Evolutionary conservation across 768 basidiomycete species (phyloP).

Genomic region (Rhizopogon vulgaris): DNA sequence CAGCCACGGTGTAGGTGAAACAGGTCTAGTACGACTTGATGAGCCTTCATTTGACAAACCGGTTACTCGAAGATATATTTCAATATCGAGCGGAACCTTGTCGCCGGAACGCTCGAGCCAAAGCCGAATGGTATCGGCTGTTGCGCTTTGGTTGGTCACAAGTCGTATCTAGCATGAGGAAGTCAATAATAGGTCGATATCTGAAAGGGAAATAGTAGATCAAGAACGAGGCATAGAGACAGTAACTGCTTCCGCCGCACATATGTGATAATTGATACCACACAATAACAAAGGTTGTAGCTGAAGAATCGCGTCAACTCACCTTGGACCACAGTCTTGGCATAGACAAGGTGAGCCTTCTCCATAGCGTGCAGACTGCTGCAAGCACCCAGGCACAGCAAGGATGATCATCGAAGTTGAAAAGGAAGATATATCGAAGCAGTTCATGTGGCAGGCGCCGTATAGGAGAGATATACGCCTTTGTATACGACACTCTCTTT

Average conservation of each 20-base stretch:
- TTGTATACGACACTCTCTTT: slow-evolving; percentile 39
- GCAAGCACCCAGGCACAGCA: slow-evolving; percentile 73
- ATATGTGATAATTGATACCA: slow-evolving; percentile 5
- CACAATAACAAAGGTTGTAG: slow-evolving; percentile 3
- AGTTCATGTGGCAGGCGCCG: slow-evolving; percentile 66
- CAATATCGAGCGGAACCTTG: slow-evolving; percentile 68
- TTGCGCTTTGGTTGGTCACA: slow-evolving; percentile 59
- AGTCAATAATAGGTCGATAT: slow-evolving; percentile 5
- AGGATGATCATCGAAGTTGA: slow-evolving; percentile 64
- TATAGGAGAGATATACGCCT: slow-evolving; percentile 70
- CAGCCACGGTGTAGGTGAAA: slow-evolving; percentile 27
- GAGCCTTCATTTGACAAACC: slow-evolving; percentile 17
- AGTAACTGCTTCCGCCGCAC: background rate
- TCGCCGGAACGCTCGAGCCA: slow-evolving; percentile 79
- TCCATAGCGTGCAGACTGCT: slow-evolving; percentile 63
- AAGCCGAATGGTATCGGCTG: slow-evolving; percentile 73
- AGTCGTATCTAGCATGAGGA: slow-evolving; percentile 54
- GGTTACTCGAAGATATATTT: slow-evolving; percentile 63
- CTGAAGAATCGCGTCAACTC: slow-evolving; percentile 13
- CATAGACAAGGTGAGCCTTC: slow-evolving; percentile 56
- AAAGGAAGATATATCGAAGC: slow-evolving; percentile 65
- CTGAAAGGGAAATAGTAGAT: background rate
- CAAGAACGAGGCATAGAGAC: background rate
- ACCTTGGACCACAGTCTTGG: slow-evolving; percentile 78
- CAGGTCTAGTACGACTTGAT: slow-evolving; percentile 17